These are phyloP conservation scores for Starmerella stigmatis DNA, from an alignment of 805 yeast species.

Conservation along the genomic window DNA sequence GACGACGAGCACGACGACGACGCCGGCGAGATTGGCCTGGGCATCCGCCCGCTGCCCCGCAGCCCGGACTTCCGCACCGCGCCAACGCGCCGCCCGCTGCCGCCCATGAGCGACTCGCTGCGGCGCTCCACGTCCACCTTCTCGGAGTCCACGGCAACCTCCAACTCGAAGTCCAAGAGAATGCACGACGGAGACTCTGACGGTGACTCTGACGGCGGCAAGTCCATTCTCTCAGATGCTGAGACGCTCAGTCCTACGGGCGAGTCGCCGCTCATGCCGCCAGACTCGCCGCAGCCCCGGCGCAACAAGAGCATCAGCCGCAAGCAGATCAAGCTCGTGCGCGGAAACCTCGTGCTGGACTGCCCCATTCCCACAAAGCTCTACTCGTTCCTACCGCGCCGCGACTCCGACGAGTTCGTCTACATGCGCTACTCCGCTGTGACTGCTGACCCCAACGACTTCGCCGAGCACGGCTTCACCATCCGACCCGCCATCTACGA, in stretches of 20 bases:
- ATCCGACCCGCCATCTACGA: constrained; percentile 63
- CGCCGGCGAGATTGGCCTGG: constrained; percentile 2
- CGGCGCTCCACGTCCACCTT: constrained; percentile 15
- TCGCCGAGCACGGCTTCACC: constrained; percentile 67
- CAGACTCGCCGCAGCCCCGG: constrained; percentile 37
- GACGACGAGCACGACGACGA: constrained; percentile 7
- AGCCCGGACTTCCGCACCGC: constrained; percentile 10
- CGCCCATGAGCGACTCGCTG: constrained; percentile 11
- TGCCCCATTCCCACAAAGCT: constrained; percentile 90
- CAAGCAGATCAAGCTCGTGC: constrained; percentile 63
- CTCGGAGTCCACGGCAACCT: constrained; percentile 14
- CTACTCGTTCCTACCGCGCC: constrained; percentile 69
- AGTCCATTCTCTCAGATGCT: constrained; percentile 1
- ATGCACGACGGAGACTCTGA: constrained; percentile 6
- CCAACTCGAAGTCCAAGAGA: constrained; percentile 4
- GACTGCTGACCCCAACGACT: constrained; percentile 85
- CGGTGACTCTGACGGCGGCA: constrained; percentile 12
- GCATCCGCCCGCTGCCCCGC: constrained; percentile 5
- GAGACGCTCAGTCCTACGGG: constrained; percentile 11
- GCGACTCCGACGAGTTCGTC: constrained; percentile 85
- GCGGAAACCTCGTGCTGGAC: constrained; percentile 79
- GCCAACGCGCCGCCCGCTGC: constrained; percentile 11
- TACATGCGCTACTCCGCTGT: constrained; percentile 97
- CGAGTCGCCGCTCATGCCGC: constrained; percentile 17
- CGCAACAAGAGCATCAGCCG: constrained; percentile 59